Percentiles rank a stretch among this genome's conserved stretches.
phyloP scores from a whole-genome alignment of 179 eudicot genomes.

The Gypsophila paniculata region DNA sequence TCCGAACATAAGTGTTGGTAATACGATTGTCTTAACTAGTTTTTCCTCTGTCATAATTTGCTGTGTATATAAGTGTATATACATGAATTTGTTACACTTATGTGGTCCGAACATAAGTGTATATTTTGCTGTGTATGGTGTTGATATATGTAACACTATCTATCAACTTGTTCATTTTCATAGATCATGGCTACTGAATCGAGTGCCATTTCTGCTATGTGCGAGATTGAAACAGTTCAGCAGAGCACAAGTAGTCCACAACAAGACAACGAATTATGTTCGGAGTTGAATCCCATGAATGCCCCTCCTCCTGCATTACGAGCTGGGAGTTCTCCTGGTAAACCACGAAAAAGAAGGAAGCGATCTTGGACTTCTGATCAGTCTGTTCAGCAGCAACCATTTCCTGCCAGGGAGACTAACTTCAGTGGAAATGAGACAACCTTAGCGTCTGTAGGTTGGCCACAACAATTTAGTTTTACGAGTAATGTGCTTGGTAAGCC shows the following conservation, averaged over 20 bases:
- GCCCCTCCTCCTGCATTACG: not conserved
- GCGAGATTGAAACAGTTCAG: not conserved
- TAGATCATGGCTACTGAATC: not conserved
- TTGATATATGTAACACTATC: not conserved
- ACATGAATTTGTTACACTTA: too few species aligned
- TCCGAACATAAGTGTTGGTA: too few species aligned
- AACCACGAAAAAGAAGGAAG: not conserved
- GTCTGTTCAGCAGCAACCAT: slow-evolving; percentile 22
- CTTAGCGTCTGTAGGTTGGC: not conserved
- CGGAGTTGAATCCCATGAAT: not conserved
- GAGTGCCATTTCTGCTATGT: not conserved
- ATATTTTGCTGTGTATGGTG: not conserved
- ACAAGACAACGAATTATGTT: not conserved
- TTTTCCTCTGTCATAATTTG: too few species aligned
- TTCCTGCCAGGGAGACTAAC: slow-evolving; percentile 12
- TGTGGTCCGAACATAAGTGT: too few species aligned
- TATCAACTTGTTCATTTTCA: not conserved
- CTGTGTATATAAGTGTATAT: too few species aligned
- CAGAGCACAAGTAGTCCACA: not conserved
- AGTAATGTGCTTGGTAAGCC: slow-evolving; percentile 12
- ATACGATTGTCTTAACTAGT: too few species aligned
- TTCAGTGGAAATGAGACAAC: slow-evolving; percentile 1
- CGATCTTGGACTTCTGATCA: slow-evolving; percentile 9
- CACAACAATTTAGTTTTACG: not conserved
- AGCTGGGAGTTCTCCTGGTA: not conserved